Evolutionary conservation across 2,329 filamentous ascomycete species (phyloP), one percentile per base, ranked within the genome.

Genomic region (Trichoderma simmonsii): DNA sequence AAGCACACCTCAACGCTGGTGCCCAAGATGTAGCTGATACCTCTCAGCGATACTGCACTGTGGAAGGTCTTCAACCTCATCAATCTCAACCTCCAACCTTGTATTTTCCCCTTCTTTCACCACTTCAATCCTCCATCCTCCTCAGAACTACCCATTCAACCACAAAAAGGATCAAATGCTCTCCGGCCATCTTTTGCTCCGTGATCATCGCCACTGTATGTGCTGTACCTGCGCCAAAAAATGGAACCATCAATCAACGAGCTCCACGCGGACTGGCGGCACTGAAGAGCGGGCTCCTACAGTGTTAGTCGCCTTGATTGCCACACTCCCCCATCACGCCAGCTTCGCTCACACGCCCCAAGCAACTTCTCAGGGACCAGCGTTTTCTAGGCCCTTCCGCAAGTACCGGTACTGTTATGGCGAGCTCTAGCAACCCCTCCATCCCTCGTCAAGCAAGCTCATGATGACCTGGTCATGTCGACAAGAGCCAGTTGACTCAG

Each of bases 251-350:
- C 36, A 21, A 69, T 61, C 26, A 48, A 60, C 36, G n/a, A 51
- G 66, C 66, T 69, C 66, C 66, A 69, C 66, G 66, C 66, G 66
- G 66, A 69, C 34, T 51, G 56, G 66, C 66, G 66, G 66, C 66
- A 69, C 56, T 61, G 28, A 30, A 26, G 51, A 30, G 24, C 21
- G 26, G 60, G 21, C 36, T 63, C 24, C 32, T 14, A 32, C 28
- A 34, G 24, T n/a, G 28, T n/a, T 60, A 21, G 28, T 34, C 6
- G 18, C 30, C 6, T 28, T 67, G 48, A 67, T 69, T 32, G 66
- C 66, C 56, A 57, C 66, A 69, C 66, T 61, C 66, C 65, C 66
- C 66, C 54, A 48, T 59, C 57, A 32, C 21, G 56, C 56, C 66
- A 69, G 36, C 66, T 21, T 15, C 39, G 8, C n/a, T n/a, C 26